Evolutionary conservation across 345 rosid species (phyloP).

Genomic region (Eucalyptus globulus): DNA sequence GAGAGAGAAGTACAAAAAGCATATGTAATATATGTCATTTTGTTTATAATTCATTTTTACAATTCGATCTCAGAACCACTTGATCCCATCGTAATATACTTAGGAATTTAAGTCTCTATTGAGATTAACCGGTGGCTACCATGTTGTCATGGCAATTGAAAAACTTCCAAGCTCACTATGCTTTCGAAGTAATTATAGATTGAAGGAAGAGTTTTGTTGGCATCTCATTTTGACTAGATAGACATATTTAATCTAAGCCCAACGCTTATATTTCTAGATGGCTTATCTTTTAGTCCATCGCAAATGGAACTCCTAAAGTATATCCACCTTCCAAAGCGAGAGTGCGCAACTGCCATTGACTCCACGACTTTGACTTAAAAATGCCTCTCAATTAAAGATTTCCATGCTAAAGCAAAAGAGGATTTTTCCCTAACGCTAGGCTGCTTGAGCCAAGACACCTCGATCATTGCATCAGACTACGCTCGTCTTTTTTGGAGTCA

Average conservation of each 20-base stretch:
- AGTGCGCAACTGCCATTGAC: not conserved
- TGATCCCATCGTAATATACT: not conserved
- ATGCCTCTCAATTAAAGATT: not conserved
- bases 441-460: not conserved
- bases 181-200: not conserved
- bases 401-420: not conserved
- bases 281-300: not conserved
- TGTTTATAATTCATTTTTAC: not conserved
- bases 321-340: not conserved
- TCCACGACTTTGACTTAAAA: not conserved
- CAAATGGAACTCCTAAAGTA: not conserved
- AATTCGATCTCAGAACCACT: not conserved
- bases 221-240: not conserved
- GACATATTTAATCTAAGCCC: not conserved
- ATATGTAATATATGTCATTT: fast-evolving
- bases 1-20: not conserved
- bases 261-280: not conserved
- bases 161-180: not conserved
- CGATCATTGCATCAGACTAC: not conserved
- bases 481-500: not conserved
- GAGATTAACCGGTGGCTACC: fast-evolving
- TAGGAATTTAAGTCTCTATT: not conserved
- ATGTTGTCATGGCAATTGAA: not conserved
- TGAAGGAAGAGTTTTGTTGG: not conserved
- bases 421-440: not conserved